Conservation (phyloP, 179 eudicot genomes). For the Spinacia oleracea region DNA sequence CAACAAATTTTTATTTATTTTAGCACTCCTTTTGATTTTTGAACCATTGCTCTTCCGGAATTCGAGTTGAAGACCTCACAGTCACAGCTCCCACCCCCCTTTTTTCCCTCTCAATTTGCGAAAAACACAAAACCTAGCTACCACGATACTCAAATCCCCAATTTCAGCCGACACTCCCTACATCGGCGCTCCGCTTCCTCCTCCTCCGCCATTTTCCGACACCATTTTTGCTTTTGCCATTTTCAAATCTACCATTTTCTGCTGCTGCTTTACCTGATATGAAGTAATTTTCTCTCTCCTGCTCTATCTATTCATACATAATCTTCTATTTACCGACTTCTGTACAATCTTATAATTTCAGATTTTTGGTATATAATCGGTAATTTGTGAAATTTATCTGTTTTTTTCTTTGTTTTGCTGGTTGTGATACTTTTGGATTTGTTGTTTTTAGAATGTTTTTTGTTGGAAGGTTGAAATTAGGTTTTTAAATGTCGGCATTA, state of each 20-base stretch:
- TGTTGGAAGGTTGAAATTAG: neutral
- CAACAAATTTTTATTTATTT: no score
- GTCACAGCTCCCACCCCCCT: neutral
- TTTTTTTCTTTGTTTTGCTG: neutral
- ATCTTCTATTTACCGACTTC: no score
- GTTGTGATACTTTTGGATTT: neutral
- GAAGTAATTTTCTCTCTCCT: neutral
- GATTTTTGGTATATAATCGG: neutral
- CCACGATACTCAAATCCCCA: neutral
- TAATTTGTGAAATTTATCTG: neutral
- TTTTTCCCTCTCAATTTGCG: neutral
- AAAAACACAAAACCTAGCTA: neutral
- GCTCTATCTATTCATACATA: no score
- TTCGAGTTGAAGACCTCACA: neutral
- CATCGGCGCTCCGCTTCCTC: neutral
- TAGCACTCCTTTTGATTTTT: neutral
- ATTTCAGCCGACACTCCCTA: neutral
- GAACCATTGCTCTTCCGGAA: neutral
- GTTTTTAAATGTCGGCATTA: no score
- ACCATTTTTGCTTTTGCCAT: neutral
- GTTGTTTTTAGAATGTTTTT: neutral
- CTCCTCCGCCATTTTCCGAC: neutral
- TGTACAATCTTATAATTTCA: neutral
- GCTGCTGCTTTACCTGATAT: neutral
- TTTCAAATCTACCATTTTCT: neutral